Conservation (phyloP, 78 protist genomes). For the Andalucia godoyi region DNA sequence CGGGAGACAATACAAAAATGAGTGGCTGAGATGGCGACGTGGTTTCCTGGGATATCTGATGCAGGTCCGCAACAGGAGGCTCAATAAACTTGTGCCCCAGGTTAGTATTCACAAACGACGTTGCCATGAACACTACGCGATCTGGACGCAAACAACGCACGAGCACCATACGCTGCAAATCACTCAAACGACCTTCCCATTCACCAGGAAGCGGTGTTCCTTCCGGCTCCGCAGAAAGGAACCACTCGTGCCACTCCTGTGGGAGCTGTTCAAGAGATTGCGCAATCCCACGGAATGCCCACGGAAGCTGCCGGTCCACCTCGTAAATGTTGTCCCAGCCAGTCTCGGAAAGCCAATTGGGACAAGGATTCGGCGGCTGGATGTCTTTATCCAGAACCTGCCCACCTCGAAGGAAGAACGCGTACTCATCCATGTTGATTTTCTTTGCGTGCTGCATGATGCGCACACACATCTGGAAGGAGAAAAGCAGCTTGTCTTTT, state of each 20-base stretch:
- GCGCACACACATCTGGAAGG: conserved; percentile 66
- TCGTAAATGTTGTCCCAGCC: conserved; percentile 73
- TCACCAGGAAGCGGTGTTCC: conserved; percentile 49
- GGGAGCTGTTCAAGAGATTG: conserved; percentile 31
- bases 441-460: conserved; percentile 14
- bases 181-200: conserved; percentile 60
- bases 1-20: conserved; percentile 75
- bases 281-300: conserved; percentile 32
- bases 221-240: conserved; percentile 51
- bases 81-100: conserved; percentile 34
- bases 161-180: conserved; percentile 52
- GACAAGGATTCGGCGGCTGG: conserved; percentile 45
- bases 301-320: conserved; percentile 46
- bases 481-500: conserved; percentile 70
- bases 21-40: conserved; percentile 28
- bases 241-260: conserved; percentile 73
- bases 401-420: conserved; percentile 71
- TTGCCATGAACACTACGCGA: conserved; percentile 51
- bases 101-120: conserved; percentile 32
- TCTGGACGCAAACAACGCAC: conserved; percentile 78
- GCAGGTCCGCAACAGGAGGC: conserved; percentile 63
- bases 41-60: conserved; percentile 19
- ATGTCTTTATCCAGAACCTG: conserved; percentile 43
- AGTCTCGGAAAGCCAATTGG: conserved; percentile 50
- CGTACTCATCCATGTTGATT: conserved; percentile 44